Evolutionary conservation across 1,139 yeast species (phyloP), one percentile per base, ranked within the genome.

Genomic region (Cylindricascospora bacillispora): DNA sequence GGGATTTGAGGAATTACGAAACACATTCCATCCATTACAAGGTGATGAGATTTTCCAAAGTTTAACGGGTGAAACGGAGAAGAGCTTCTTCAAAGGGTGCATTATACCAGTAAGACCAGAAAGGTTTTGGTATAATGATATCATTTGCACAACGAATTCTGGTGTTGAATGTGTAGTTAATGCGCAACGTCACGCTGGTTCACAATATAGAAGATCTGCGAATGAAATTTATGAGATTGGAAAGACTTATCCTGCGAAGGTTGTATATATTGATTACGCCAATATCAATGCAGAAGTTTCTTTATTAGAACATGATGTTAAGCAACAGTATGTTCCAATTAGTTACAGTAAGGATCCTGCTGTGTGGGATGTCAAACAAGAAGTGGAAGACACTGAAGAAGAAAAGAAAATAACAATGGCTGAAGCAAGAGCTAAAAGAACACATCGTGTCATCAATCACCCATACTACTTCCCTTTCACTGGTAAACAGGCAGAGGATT

Each of bases 401-500:
- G 86, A 77, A 45, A 59, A 62, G 35, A 70, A 72, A 21, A 69
- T 67, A 35, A 62, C 60, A 22, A 63, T 63, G 43, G 58, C 59
- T 22, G 72, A 67, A 31, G 62, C 60, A 13, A 63, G 66, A 36
- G 63, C 65, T 37, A 73, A 68, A 52, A 65, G 75, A 41, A 73
- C 40, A 62, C 78, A 47, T 67, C 51, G 94, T 51, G 79, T 82
- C 40, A 71, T 89, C 44, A 92, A 85, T 52, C 99, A 89, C 61
- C 94, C 95, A 26, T 70, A 80, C 49, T 89, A 82, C 67, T 80
- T 73, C 43, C 78, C 81, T 39, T 78, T 86, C 62, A 81, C 73
- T 45, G 71, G 79, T 38, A 67, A 67, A 37, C 95, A 89, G 59
- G 97, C 99, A 0, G 97, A 89, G 56, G 93, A 82, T 46, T 86